Base-by-base conservation (phyloP, 1,284 basidiomycete genomes). In the Ustilago hordei region DNA sequence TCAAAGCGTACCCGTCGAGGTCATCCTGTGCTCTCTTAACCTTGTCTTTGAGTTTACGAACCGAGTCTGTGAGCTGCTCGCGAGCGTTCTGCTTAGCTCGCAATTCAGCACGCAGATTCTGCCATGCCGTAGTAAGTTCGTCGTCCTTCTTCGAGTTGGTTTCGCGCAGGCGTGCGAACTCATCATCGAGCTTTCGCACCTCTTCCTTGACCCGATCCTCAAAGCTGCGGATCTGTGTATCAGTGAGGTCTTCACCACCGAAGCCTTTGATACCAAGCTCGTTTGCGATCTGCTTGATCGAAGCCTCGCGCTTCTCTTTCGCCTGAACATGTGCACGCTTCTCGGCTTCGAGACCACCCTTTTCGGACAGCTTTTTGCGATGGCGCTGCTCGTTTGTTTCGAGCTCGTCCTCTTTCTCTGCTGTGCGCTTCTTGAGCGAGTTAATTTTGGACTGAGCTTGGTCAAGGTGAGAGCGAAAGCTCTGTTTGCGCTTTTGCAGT, bases 231-330 rank as follows among this genome's bases (percentile, higher is more conserved):
- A 94, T 89, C 81, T 92, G 89, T 31, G 91, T 90, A 57, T 90
- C 89, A 59, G 90, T 90, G 31, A 94, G 88, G 1, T 91, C 90
- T 2, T 90, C 88, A 50, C 89, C 88, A 64, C 90, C 91, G 81
- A 91, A 95, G 0, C 93, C 94, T 60, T 90, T 90, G 79, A 97
- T 91, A 31, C 90, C 89, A 76, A 93, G 89, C 69, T 90, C 90
- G 52, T 90, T 88, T 54, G 91, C 90, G 9, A 94, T 90, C 41
- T 92, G 90, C 31, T 90, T 90, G 64, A 98, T 92, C 35, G 92
- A 87, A 9, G 89, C 88, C 84, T 95, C 94, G 31, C 95, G 91
- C 11, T 92, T 91, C 2, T 86, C 84, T 38, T 95, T 87, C n/a
- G 92, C 92, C 60, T 90, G 88, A 68, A 92, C 90, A 86, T 96